Base-by-base conservation (phyloP, 495 filamentous ascomycete genomes). In the Evernia prunastri region DNA sequence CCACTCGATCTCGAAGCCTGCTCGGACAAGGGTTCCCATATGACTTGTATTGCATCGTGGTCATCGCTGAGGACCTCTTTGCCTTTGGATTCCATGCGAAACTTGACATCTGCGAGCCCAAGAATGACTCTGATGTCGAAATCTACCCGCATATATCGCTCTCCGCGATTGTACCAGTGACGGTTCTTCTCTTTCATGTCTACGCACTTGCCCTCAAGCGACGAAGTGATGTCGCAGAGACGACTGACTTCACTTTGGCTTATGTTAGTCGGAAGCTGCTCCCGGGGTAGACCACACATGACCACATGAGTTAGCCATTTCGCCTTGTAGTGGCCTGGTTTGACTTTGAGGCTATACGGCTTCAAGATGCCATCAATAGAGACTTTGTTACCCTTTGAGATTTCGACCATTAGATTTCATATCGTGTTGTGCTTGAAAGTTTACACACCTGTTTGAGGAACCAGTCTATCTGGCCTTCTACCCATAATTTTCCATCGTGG, bases 391-490 rank as follows among this genome's bases (percentile, higher is more conserved):
- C n/a, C n/a, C n/a, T n/a, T n/a, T n/a, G n/a, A n/a, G n/a, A n/a
- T n/a, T n/a, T n/a, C n/a, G n/a, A n/a, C n/a, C n/a, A n/a, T n/a
- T n/a, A n/a, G n/a, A n/a, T n/a, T 67, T 77, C 18, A 71, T 74
- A 65, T 75, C 70, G 6, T 61, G 65, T 33, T 75, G 77, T 36
- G 78, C 81, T 61, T 66, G 42, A 20, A 13, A 23, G 25, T 23
- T 13, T 7, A 35, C 69, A 35, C 67, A 78, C 73, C 74, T 83
- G 81, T 56, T 72, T 76, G 23, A 85, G 77, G 43, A 85, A 70
- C 83, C 83, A 86, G 56, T 84, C 77, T 47, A 86, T 78, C 68
- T 84, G 81, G 53, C 78, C 70, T 29, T 77, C 66, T 1, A 77
- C 83, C 59, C 76, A 85, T 42, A 69, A 72, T 49, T 74, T 74